Base-by-base conservation (phyloP, 768 basidiomycete species). In the Boletus rex-veris region DNA sequence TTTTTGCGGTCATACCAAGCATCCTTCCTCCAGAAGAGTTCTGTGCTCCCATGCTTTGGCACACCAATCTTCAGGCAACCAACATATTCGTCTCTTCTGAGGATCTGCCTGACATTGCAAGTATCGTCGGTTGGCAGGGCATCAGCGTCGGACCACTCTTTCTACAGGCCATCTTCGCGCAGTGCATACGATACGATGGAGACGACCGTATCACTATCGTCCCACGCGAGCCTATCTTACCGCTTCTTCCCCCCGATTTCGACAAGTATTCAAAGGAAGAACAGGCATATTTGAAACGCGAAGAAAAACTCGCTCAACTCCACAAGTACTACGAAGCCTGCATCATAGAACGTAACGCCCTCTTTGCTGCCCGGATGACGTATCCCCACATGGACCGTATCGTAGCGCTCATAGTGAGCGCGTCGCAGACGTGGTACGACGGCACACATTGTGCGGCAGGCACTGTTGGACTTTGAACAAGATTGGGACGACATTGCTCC, bases 61-160 rank as follows among this genome's bases (percentile, higher is more conserved):
- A 24, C 24, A 24, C 24, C 24, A 24, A 24, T 6, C 24, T 24
- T 24, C 24, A 24, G 24, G 24, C 24, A 24, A 24, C 1, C 24
- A 24, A 24, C 24, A 24, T 24, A 24, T 24, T 24, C 24, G 24
- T 24, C 24, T 24, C 24, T 24, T 24, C 24, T 6, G 24, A 5
- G 24, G 24, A 1, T 24, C 24, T 0, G 24, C 24, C 24, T 24
- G 24, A 24, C 24, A 24, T 28, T 8, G 26, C 26, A 8, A 28
- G 26, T 28, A 28, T 28, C 26, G 8, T 60, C 19, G 52, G 55
- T 28, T 58, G 53, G 59, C 59, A 60, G 7, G 53, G 53, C 24
- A 24, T 6, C 5, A 24, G 24, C 24, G 24, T 24, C 24, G 24
- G 5, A 24, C 24, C 5, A 24, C 28, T 59, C 14, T 58, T 60